Conservation (phyloP, 2,329 filamentous ascomycete species). For the Juglanconis oblonga region DNA sequence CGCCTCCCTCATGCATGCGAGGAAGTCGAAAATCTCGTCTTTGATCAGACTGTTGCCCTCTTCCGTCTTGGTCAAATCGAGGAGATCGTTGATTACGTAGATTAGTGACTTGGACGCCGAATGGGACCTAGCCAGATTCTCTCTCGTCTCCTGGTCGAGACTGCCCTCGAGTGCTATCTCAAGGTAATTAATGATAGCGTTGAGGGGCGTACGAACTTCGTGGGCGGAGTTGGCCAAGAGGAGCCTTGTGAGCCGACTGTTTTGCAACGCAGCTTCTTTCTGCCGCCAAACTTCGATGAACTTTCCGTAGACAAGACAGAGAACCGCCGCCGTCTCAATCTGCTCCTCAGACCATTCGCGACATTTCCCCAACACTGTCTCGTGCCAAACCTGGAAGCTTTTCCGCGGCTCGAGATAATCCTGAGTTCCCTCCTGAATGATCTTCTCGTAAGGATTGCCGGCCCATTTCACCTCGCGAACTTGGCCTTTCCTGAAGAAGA, state of each 20-base stretch:
- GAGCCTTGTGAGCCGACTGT: conserved; percentile 73
- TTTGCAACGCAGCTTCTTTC: conserved; percentile 81
- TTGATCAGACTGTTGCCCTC: conserved; percentile 77
- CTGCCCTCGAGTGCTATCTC: conserved; percentile 84
- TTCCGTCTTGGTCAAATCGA: conserved; percentile 86
- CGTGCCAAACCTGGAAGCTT: conserved; percentile 78
- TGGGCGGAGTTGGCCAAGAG: conserved; percentile 86
- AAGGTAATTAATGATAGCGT: conserved; percentile 92
- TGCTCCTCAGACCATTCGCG: conserved; percentile 88
- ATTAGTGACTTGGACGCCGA: conserved; percentile 90
- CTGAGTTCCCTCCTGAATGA: conserved; percentile 67
- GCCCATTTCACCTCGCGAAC: conserved; percentile 79
- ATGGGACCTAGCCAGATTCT: conserved; percentile 80
- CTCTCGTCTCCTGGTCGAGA: conserved; percentile 77
- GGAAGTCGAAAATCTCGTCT: conserved; percentile 75
- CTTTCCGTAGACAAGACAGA: conserved; percentile 83
- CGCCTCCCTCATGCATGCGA: conserved; percentile 70
- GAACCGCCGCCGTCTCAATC: conserved; percentile 80
- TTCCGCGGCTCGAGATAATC: conserved; percentile 74
- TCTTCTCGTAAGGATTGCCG: conserved; percentile 81
- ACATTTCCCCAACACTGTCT: conserved; percentile 77
- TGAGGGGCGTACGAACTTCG: conserved; percentile 85
- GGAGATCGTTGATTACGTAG: conserved; percentile 88
- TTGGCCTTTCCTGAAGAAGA: conserved; percentile 82
- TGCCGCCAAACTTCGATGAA: conserved; percentile 94